Evolutionary conservation across 176 grass and related monocot species (phyloP), one percentile per base, ranked within the genome.

Genomic region (Eragrostis curvula): DNA sequence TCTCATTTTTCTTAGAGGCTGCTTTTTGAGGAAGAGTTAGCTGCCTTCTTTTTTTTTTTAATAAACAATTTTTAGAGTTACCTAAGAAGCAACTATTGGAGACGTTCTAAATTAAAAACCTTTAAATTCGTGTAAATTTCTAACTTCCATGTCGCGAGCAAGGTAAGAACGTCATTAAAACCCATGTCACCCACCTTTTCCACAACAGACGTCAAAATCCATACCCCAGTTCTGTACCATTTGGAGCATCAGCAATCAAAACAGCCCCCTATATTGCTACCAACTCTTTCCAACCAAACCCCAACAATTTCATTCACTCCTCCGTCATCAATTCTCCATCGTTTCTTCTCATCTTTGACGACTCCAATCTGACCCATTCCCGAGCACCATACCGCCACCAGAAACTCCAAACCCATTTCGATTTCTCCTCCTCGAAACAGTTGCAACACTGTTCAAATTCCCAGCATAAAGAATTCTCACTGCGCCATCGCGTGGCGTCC

Each of bases 271-370:
- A 24, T 24, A 46, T 47, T 24, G 13, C 24, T 50, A 30, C 45
- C 20, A 8, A 45, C 43, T 41, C 56, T 44, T 78, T 64, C 58
- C 75, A 49, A 79, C 76, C 76, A 66, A 66, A 66, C 61, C 57
- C 45, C 61, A 79, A 24, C 76, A 11, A 78, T 48, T 30, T n/a
- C 60, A 50, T 66, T 50, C 60, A 36, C 23, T 1, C 77, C 20
- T 40, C 28, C 62, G n/a, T 50, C 60, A 50, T 50, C 60, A 66
- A 66, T 66, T 23, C 32, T 36, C 27, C 12, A 23, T 16, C 1
- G 5, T 14, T 36, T 32, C 58, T 50, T 39, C 21, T 25, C 71
- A 59, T 12, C 42, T 21, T 30, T 11, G 25, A 44, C 11, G 41
- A 9, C 9, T 30, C 39, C 5, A 0, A 16, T 29, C 39, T 24